These are phyloP conservation scores for Spergularia bocconei DNA, from an alignment of 148 eudicot genomes.

Conservation along the genomic window DNA sequence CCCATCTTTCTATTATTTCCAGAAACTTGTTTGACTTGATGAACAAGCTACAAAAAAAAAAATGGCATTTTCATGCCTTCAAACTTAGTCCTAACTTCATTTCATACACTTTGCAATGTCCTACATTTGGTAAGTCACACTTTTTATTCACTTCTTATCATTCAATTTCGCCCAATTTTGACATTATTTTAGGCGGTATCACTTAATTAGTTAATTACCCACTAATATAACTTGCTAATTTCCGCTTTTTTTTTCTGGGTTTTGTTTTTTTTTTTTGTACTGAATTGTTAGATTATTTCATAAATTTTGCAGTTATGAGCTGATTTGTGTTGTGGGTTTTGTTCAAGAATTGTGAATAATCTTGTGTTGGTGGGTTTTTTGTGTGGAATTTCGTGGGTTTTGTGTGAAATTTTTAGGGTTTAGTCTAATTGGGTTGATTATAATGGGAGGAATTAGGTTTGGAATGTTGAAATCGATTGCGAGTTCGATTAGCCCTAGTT, in stretches of 20 bases:
- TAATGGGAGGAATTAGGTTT: conserved; percentile 59
- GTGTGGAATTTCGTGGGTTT: neutral
- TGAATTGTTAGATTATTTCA: neutral
- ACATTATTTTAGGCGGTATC: neutral
- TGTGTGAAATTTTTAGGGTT: neutral
- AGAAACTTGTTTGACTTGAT: conserved; percentile 23
- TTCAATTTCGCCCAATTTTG: neutral
- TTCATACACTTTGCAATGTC: neutral
- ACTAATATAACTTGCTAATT: conserved; percentile 3
- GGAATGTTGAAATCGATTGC: conserved; percentile 39
- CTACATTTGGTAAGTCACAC: conserved; percentile 4
- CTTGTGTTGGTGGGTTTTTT: conserved; percentile 6
- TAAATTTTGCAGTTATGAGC: conserved; percentile 14
- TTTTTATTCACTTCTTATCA: neutral
- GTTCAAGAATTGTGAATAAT: neutral
- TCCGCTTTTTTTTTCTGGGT: neutral
- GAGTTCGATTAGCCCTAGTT: conserved; percentile 16
- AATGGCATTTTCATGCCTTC: neutral
- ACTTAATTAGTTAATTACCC: neutral
- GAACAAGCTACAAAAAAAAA: conserved; percentile 3
- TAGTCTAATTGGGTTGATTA: neutral
- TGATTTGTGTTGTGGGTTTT: conserved; percentile 11
- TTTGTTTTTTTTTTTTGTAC: neutral
- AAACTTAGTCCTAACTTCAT: neutral
- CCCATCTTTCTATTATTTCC: neutral